Percentiles rank a stretch among this genome's conserved stretches.
Evolutionary conservation across 2,329 filamentous ascomycete species (phyloP).

Genomic region (Aspergillus hortae): DNA sequence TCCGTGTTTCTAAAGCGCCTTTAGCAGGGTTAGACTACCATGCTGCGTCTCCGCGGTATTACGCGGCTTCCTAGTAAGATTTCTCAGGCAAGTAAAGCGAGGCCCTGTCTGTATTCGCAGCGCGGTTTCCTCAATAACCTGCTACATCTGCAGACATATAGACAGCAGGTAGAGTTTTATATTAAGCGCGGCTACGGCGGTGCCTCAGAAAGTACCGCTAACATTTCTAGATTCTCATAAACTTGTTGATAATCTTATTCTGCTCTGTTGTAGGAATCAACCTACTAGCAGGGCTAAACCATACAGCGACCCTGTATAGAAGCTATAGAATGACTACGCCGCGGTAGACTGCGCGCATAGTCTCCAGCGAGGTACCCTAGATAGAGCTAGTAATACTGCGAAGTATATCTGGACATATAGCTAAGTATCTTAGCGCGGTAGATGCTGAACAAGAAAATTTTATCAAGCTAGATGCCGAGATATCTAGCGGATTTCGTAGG

Average conservation of each 20-base stretch:
- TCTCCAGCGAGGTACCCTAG: neutral
- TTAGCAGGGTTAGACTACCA: neutral
- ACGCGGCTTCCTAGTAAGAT: accelerated
- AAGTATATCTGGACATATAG: neutral
- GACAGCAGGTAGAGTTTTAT: slow-evolving; percentile 7
- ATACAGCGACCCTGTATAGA: slow-evolving; percentile 27
- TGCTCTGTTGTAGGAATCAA: neutral
- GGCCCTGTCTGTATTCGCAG: slow-evolving; percentile 8
- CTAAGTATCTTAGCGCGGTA: neutral
- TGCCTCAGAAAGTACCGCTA: slow-evolving; percentile 11
- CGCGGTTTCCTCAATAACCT: slow-evolving; percentile 7
- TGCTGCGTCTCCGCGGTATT: neutral
- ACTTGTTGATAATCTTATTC: slow-evolving; percentile 1
- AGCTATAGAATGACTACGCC: slow-evolving; percentile 27
- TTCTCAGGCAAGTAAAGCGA: neutral
- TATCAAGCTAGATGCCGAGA: neutral
- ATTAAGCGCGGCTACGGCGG: slow-evolving; percentile 4
- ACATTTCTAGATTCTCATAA: slow-evolving; percentile 11
- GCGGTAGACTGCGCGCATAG: slow-evolving; percentile 13
- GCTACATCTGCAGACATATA: slow-evolving; percentile 8
- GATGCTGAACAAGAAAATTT: neutral
- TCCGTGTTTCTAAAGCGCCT: neutral
- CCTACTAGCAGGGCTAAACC: slow-evolving; percentile 7
- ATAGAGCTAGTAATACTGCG: neutral
- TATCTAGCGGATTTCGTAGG: neutral